These are phyloP conservation scores for Polysphondylium violaceum DNA, from an alignment of 78 protist species.

Conservation along the genomic window DNA sequence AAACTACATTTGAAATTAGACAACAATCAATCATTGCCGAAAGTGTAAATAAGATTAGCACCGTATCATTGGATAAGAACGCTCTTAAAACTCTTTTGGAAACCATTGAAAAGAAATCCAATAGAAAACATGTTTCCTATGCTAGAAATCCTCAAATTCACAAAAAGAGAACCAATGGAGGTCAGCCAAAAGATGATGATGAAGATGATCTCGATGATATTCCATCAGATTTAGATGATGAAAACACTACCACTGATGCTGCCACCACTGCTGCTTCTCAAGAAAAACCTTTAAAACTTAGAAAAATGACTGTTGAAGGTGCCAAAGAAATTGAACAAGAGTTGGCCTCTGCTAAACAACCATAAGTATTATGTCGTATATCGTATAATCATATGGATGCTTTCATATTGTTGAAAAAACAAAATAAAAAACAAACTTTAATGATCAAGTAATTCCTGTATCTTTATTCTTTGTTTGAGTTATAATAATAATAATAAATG, in stretches of 20 bases:
- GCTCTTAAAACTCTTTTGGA: not conserved
- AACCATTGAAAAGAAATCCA: constrained; percentile 21
- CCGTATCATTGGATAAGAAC: not conserved
- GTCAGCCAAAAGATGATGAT: constrained; percentile 3
- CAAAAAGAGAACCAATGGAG: not conserved
- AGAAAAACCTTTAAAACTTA: constrained; percentile 40
- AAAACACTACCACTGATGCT: not conserved
- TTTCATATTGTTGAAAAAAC: no score
- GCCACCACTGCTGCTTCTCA: not conserved
- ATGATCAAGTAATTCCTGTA: no score
- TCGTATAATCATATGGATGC: no score
- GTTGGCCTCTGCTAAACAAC: no score
- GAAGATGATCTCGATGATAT: constrained; percentile 31
- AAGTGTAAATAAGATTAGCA: not conserved
- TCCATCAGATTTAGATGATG: constrained; percentile 16
- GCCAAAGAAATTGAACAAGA: constrained; percentile 37
- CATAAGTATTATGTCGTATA: no score
- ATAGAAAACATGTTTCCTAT: constrained; percentile 19
- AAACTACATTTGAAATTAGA: not conserved
- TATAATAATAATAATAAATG: no score
- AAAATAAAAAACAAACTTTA: no score
- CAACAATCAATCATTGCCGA: not conserved
- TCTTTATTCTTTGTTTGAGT: no score
- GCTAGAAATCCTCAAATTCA: not conserved
- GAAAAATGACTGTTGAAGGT: constrained; percentile 77